Evolutionary conservation across 2,329 filamentous ascomycete species (phyloP).

Genomic region (Aspergillus hiratsukae): DNA sequence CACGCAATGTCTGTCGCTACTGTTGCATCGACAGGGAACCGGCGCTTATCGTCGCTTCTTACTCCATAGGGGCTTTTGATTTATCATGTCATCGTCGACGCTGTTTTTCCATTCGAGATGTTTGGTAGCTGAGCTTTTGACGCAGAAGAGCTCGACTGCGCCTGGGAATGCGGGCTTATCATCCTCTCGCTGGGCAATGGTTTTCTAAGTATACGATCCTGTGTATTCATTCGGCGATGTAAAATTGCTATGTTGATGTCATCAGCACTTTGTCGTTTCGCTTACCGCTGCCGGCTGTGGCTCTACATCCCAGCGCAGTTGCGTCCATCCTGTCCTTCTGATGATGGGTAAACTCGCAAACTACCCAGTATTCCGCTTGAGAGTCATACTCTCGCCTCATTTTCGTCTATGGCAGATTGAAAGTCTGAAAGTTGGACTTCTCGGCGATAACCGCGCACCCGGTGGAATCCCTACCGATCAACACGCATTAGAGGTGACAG

Average conservation of each 20-base stretch:
- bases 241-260: neutral
- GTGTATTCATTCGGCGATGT: neutral
- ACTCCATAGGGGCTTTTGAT: neutral
- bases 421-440: slow-evolving; percentile 19
- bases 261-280: slow-evolving; percentile 1
- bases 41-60: neutral
- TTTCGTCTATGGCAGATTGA: slow-evolving; percentile 15
- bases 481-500: slow-evolving; percentile 27
- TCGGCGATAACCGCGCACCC: slow-evolving; percentile 23
- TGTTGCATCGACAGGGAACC: neutral
- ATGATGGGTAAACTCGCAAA: slow-evolving; percentile 20
- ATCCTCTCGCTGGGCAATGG: neutral
- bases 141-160: neutral
- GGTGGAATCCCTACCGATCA: slow-evolving; percentile 29
- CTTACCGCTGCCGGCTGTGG: slow-evolving; percentile 1
- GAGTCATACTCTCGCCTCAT: slow-evolving; percentile 11
- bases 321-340: slow-evolving; percentile 6
- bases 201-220: neutral
- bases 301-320: slow-evolving; percentile 2
- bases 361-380: slow-evolving; percentile 19
- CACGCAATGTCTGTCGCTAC: neutral
- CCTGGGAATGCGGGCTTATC: neutral
- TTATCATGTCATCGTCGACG: neutral
- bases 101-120: neutral
- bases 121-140: neutral